Base-by-base conservation (phyloP, 495 filamentous ascomycete species). In the Neurospora sublineolata region DNA sequence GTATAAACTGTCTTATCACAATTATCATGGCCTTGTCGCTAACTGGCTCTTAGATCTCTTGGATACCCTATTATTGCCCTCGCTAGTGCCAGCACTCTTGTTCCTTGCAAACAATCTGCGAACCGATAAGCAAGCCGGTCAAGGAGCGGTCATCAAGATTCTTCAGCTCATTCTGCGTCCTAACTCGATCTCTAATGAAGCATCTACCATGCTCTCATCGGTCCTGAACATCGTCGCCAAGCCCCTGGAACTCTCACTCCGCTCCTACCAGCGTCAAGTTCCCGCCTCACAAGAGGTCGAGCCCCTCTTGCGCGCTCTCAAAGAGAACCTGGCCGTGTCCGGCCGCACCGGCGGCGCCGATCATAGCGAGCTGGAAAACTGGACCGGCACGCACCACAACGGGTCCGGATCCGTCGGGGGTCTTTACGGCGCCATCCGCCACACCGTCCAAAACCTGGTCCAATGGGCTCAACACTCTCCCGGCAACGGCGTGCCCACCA, bases 31-130 rank as follows among this genome's bases (percentile, higher is more conserved):
- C 40, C 20, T n/a, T 14, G 38, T 16, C 4, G 18, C 73, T 18
- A 70, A 72, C 16, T 64, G 69, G 23, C 1, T 16, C 16, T 20
- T 67, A 93, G 90, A 94, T 79, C 83, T 99, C 3, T 90, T 97
- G 37, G 93, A 97, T 72, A 90, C 93, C 0, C 96, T 97, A 71
- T 84, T 99, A 3, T 84, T 99, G 18, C 94, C 95, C 2, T 94
- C 94, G 12, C 85, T 98, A 10, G 88, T 97, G 11, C 86, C 90
- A 3, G 94, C 91, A 3, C 83, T 98, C 38, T 86, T 86, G 3
- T 97, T 92, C 88, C 87, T 99, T 44, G 87, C 90, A 0, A 89
- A 91, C 64, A 89, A 92, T 74, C 88, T 97, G n/a, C 94, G 93
- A 90, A 89, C 89, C 27, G 80, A 82, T 38, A 72, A 74, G 4